Conservation (phyloP, 139 green algal genomes). For the Raphidocelis subcapitata region DNA sequence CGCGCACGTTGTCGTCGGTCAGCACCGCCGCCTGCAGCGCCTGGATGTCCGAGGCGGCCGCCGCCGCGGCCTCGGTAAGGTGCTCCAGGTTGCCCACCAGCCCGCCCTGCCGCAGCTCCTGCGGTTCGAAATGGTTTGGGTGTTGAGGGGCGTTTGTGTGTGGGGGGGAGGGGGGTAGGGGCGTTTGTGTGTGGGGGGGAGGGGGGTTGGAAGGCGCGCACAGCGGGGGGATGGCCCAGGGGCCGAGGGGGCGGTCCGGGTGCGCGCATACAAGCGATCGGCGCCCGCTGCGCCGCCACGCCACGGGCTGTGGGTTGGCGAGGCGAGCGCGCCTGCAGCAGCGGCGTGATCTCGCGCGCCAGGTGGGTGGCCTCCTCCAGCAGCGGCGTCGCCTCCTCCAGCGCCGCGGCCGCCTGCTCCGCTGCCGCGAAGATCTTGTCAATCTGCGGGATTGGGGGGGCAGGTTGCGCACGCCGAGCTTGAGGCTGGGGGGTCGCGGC, state of each 20-base stretch:
- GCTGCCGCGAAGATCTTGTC: constrained; percentile 83
- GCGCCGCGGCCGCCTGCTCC: constrained; percentile 58
- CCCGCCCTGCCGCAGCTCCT: constrained; percentile 64
- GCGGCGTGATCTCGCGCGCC: constrained; percentile 35
- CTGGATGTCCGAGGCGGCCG: constrained; percentile 82
- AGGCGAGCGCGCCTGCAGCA: constrained; percentile 34
- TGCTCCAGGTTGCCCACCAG: constrained; percentile 80
- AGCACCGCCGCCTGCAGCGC: constrained; percentile 82
- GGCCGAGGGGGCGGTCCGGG: too few relatives aligned
- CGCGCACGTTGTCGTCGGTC: constrained; percentile 89
- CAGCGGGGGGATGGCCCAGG: too few relatives aligned
- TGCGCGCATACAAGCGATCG: too few relatives aligned
- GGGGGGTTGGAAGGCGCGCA: too few relatives aligned
- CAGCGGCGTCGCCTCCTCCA: constrained; percentile 31
- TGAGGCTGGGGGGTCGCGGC: too few relatives aligned
- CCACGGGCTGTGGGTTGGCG: too few relatives aligned
- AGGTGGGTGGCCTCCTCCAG: constrained; percentile 23
- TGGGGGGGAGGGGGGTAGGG: too few relatives aligned
- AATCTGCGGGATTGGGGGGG: constrained; percentile 11
- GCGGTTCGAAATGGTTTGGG: too few relatives aligned
- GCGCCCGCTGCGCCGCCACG: too few relatives aligned
- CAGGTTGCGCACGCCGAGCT: too few relatives aligned
- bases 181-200: too few relatives aligned
- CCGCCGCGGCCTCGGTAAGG: constrained; percentile 77
- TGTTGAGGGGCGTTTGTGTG: too few relatives aligned